phyloP scores from a whole-genome alignment of 2,329 filamentous ascomycete genomes.

The Ceratocystis alfenasii region DNA sequence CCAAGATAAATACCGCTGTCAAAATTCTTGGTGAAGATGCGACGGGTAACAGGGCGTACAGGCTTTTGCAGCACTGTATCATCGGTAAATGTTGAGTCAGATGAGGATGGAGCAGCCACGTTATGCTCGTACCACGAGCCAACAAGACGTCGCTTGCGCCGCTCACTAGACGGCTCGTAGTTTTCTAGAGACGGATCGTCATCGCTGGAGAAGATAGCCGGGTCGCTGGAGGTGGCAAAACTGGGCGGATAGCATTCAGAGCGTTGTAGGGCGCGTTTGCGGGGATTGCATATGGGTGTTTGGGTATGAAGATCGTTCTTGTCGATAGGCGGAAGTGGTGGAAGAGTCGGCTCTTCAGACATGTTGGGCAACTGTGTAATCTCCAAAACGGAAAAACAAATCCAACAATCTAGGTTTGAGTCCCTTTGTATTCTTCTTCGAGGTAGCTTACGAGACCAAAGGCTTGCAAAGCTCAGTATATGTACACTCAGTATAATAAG shows the following conservation, averaged over 20 bases:
- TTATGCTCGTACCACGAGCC: constrained; percentile 56
- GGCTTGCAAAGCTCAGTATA: not conserved
- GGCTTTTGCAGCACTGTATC: constrained; percentile 26
- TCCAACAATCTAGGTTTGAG: not conserved
- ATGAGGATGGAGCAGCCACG: constrained; percentile 34
- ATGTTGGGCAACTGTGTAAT: constrained; percentile 25
- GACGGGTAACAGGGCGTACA: constrained; percentile 35
- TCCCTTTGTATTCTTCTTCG: not conserved
- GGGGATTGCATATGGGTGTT: constrained; percentile 29
- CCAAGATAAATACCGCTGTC: constrained; percentile 62
- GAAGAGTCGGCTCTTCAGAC: constrained; percentile 35
- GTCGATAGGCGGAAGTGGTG: constrained; percentile 30
- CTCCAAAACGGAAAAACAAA: not conserved
- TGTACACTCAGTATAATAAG: not conserved
- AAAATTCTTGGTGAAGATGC: constrained; percentile 45
- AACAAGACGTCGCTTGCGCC: constrained; percentile 49
- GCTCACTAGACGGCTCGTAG: constrained; percentile 39
- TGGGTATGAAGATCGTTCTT: constrained; percentile 19
- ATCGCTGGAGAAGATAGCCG: constrained; percentile 59
- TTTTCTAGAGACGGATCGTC: constrained; percentile 57
- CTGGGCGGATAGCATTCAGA: constrained; percentile 28
- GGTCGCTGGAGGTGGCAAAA: constrained; percentile 55
- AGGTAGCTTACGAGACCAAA: too few relatives aligned
- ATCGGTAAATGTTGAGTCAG: constrained; percentile 38
- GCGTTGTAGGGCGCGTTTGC: constrained; percentile 31